Percentiles rank a stretch among this genome's conserved stretches.
Conservation (phyloP, 2,329 filamentous ascomycete species). For the Leptosphaerulina australis region DNA sequence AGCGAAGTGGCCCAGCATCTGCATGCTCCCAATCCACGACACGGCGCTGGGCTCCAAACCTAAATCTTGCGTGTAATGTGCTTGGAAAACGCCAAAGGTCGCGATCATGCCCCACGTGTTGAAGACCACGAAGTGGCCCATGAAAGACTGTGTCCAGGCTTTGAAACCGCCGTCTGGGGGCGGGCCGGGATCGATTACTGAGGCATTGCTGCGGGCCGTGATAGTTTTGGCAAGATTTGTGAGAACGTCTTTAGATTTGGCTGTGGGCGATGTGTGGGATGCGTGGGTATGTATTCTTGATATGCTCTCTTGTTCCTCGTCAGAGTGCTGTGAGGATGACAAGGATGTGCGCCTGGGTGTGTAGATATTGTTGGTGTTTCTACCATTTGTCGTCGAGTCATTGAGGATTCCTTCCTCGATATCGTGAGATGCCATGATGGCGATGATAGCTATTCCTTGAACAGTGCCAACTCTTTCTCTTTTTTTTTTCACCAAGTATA, state of each 20-base stretch:
- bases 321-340: background rate
- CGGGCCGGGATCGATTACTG: slow-evolving; percentile 43
- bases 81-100: slow-evolving; percentile 47
- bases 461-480: background rate
- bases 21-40: slow-evolving; percentile 60
- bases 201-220: slow-evolving; percentile 42
- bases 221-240: slow-evolving; percentile 34
- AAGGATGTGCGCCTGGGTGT: slow-evolving; percentile 12
- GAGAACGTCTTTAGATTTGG: slow-evolving; percentile 18
- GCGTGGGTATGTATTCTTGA: slow-evolving; percentile 23
- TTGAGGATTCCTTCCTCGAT: slow-evolving; percentile 22
- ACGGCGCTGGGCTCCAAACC: slow-evolving; percentile 51
- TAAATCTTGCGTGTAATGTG: slow-evolving; percentile 42
- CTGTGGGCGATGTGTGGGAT: slow-evolving; percentile 9
- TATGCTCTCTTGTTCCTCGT: slow-evolving; percentile 15
- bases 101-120: slow-evolving; percentile 49
- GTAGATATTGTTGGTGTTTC: slow-evolving; percentile 14
- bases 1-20: slow-evolving; percentile 59
- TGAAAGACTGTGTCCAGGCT: slow-evolving; percentile 47
- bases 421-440: slow-evolving; percentile 16
- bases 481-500: background rate
- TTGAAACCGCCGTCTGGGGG: slow-evolving; percentile 47
- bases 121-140: slow-evolving; percentile 47
- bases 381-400: background rate
- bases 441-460: slow-evolving; percentile 2